Percentiles rank a stretch among this genome's conserved stretches.
Conservation (phyloP, 768 basidiomycete genomes). For the Thelephora aurantiotincta region DNA sequence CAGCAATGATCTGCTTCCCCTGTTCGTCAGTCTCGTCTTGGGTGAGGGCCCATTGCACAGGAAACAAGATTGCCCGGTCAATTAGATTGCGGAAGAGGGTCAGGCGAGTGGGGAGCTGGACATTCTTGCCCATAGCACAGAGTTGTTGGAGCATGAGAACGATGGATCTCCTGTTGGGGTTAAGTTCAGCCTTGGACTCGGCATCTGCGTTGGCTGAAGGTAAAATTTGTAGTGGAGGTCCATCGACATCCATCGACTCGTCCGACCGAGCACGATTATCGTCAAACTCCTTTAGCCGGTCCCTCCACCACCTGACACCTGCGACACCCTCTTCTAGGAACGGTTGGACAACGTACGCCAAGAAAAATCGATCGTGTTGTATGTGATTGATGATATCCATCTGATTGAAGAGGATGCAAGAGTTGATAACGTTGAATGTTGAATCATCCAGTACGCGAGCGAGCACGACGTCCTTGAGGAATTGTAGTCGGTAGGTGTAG, state of each 20-base stretch:
- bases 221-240: background rate
- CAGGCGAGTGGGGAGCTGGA: constrained; percentile 79
- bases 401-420: constrained; percentile 97
- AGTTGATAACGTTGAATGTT: constrained; percentile 93
- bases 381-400: constrained; percentile 93
- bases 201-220: background rate
- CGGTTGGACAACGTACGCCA: constrained; percentile 62
- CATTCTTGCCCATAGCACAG: constrained; percentile 91
- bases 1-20: constrained; percentile 51
- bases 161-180: constrained; percentile 50
- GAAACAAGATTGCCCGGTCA: constrained; percentile 78
- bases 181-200: constrained; percentile 25
- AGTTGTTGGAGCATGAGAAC: constrained; percentile 85
- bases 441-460: constrained; percentile 91
- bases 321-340: constrained; percentile 60
- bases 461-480: constrained; percentile 96
- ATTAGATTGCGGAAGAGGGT: constrained; percentile 77
- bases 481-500: constrained; percentile 93
- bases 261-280: constrained; percentile 8
- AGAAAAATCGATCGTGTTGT: constrained; percentile 60
- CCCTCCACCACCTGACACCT: constrained; percentile 8
- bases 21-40: constrained; percentile 40
- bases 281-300: constrained; percentile 13
- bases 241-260: constrained; percentile 18
- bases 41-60: constrained; percentile 87